Base-by-base conservation (phyloP, 805 yeast genomes). In the Cyberlindnera euphorbiae region DNA sequence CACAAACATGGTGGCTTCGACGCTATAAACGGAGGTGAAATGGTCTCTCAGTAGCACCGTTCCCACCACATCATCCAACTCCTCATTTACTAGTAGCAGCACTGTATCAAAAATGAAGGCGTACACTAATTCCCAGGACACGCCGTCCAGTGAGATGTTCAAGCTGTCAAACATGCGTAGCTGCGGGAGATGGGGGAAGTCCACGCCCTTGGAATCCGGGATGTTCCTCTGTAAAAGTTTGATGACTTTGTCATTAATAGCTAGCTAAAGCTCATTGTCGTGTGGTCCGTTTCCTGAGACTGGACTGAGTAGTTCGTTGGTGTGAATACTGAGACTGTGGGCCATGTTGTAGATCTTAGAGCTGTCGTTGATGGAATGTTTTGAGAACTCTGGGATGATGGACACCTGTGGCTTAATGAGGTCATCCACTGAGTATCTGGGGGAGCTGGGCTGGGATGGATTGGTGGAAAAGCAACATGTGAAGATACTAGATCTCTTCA, bases 121-220 rank as follows among this genome's bases (percentile, higher is more conserved):
- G 13, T 51, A 42, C 4, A 63, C 53, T 23, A 36, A 31, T 41
- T 65, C 69, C 75, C 76, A 73, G 12, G 55, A 52, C 2, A 39
- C 49, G 2, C 69, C 73, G 46, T 68, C 68, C 4, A 63, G 56
- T 12, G 75, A 67, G 14, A 70, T 63, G 14, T 60, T 56, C 16
- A 69, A 46, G 17, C 45, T 49, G 42, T 73, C 78, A 50, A 73
- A 71, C 35, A 68, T 45, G 4, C 60, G 41, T 16, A 66, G 44
- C 1, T 44, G 43, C 1, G 64, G 62, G 13, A 61, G 38, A 8
- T 37, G 33, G 3, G 29, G 18, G 12, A 47, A 37, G 11, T 45
- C 32, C 9, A 52, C 30, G 5, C 42, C 47, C 26, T 45, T 44
- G 1, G 15, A 10, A 16, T 44, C 45, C 18, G 21, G 16, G 12